Conservation (phyloP, 2,329 filamentous ascomycete species). For the Ceratocystis eucalypticola region DNA sequence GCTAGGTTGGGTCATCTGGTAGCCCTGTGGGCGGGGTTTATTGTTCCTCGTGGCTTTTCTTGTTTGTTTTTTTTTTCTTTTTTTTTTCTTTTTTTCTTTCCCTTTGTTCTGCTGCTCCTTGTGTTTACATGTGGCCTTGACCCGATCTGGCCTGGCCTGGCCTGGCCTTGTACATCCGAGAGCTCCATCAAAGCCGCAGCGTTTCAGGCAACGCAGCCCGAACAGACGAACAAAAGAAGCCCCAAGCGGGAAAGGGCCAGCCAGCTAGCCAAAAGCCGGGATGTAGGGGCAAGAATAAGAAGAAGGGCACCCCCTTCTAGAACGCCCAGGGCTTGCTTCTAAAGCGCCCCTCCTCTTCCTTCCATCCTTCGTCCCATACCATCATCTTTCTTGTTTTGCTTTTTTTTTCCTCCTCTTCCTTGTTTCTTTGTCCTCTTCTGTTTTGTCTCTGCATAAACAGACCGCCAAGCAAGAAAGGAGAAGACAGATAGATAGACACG, state of each 20-base stretch:
- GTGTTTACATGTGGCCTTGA: neutral
- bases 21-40: no score
- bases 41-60: no score
- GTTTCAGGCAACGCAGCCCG: conserved; percentile 3
- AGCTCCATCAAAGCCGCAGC: conserved; percentile 6
- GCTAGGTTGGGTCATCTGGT: no score
- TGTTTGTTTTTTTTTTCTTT: no score
- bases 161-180: neutral
- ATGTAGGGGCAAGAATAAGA: neutral
- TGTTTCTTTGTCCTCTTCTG: neutral
- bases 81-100: no score
- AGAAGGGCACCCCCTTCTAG: neutral
- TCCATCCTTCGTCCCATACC: neutral
- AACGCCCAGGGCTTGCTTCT: neutral
- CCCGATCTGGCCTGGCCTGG: neutral
- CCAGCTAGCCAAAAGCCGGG: neutral
- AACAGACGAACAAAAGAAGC: neutral
- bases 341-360: neutral
- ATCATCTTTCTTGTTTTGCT: neutral
- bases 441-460: neutral
- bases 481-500: neutral
- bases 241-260: neutral
- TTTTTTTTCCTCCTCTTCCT: neutral
- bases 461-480: neutral
- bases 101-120: no score